phyloP scores from a whole-genome alignment of 129 eudicot species.

The Scalesia atractyloides region DNA sequence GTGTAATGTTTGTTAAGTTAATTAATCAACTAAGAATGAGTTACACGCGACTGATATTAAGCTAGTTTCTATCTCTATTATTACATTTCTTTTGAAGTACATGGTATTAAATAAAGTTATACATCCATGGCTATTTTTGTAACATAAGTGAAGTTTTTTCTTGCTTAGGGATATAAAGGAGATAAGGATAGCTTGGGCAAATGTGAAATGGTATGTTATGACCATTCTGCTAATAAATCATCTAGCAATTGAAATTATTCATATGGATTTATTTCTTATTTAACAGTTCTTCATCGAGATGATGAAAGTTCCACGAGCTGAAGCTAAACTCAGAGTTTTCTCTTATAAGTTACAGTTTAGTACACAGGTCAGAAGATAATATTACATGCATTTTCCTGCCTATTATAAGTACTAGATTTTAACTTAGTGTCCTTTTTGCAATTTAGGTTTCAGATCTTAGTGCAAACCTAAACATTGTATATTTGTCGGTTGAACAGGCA shows the following conservation, averaged over 20 bases:
- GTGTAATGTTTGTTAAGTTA: constrained; percentile 32
- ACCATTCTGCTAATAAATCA: constrained; percentile 4
- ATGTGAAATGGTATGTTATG: constrained; percentile 72
- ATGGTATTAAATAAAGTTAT: neutral
- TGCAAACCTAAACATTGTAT: constrained; percentile 51
- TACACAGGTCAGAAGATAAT: constrained; percentile 59
- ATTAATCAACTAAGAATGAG: constrained; percentile 4
- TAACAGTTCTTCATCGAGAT: constrained; percentile 79
- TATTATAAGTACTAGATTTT: constrained; percentile 2
- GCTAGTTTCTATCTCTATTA: neutral
- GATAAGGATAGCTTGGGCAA: constrained; percentile 70
- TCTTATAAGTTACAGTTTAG: constrained; percentile 82
- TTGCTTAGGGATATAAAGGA: constrained; percentile 78
- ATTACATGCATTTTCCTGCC: constrained; percentile 12
- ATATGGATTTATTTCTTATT: constrained; percentile 17
- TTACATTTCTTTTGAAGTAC: constrained; percentile 1
- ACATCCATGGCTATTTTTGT: constrained; percentile 13
- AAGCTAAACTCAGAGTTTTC: constrained; percentile 81
- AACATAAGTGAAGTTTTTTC: constrained; percentile 23
- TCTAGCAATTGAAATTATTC: neutral
- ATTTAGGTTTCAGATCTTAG: constrained; percentile 77
- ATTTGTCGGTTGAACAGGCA: constrained; percentile 72
- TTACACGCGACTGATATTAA: neutral
- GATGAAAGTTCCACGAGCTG: constrained; percentile 87
- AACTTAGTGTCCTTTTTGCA: constrained; percentile 10